phyloP scores from a whole-genome alignment of 2,329 filamentous ascomycete species.

The Zymoseptoria brevis region DNA sequence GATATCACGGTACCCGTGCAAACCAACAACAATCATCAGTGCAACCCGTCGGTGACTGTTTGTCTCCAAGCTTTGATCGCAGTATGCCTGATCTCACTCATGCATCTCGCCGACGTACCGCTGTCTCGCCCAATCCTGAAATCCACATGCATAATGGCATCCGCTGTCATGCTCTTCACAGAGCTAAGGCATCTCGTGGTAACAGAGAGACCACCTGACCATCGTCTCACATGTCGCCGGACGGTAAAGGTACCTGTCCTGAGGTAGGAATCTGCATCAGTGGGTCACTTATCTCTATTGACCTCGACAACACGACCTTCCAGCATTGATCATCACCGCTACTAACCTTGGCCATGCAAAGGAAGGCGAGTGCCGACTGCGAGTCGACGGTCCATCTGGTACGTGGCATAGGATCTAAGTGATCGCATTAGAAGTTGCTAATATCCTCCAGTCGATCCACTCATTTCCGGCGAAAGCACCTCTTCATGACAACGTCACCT shows the following conservation, averaged over 20 bases:
- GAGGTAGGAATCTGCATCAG: no score
- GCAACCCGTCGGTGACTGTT: not conserved
- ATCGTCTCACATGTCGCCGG: not conserved
- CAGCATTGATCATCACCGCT: not conserved
- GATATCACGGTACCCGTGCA: not conserved
- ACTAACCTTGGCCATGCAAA: not conserved
- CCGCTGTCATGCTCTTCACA: not conserved
- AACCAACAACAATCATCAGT: not conserved
- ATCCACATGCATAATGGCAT: not conserved
- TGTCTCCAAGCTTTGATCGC: not conserved
- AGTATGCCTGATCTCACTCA: not conserved
- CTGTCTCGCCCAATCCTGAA: not conserved
- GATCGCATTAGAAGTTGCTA: not conserved
- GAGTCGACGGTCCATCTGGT: not conserved
- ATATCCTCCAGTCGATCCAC: not conserved
- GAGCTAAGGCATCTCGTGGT: not conserved
- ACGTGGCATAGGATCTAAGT: not conserved
- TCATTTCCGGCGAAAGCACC: not conserved
- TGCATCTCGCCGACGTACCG: not conserved
- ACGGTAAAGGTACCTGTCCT: not conserved
- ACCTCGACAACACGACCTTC: not conserved
- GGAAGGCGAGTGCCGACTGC: not conserved
- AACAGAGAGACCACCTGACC: not conserved
- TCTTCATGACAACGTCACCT: not conserved
- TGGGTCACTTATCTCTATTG: not conserved